Percentiles rank a stretch among this genome's conserved stretches.
Evolutionary conservation across 1,284 basidiomycete species (phyloP).

Genomic region (Thecaphora thlaspeos): DNA sequence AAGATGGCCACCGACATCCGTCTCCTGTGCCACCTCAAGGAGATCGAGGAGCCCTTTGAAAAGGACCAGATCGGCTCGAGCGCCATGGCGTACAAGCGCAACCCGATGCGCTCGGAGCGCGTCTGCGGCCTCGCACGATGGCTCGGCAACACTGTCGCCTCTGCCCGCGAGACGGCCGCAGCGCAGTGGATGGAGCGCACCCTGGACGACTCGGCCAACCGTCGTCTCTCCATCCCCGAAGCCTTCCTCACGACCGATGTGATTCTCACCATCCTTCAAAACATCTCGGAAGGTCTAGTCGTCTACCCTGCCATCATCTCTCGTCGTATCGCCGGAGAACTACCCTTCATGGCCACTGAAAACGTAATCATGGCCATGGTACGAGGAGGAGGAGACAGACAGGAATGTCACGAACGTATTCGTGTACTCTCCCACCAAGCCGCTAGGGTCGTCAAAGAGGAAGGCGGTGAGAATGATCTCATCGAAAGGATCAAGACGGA

Average conservation of each 20-base stretch:
- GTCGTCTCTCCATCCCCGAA: conserved; percentile 91
- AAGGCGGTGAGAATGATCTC: conserved; percentile 92
- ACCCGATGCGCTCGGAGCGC: conserved; percentile 98
- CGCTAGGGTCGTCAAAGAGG: conserved; percentile 87
- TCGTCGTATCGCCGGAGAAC: conserved; percentile 85
- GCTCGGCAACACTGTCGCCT: conserved; percentile 59
- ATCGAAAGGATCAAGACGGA: conserved; percentile 79
- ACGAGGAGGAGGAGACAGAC: conserved; percentile 87
- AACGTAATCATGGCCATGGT: conserved; percentile 99
- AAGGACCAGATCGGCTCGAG: conserved; percentile 89
- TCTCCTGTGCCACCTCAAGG: conserved; percentile 63
- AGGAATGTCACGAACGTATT: conserved; percentile 95
- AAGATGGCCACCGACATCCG: conserved; percentile 96
- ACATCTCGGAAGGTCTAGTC: conserved; percentile 93
- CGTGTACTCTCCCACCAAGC: conserved; percentile 95
- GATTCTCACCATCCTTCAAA: conserved; percentile 89
- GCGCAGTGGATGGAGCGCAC: conserved; percentile 58
- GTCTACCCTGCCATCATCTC: conserved; percentile 96
- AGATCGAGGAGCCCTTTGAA: conserved; percentile 98
- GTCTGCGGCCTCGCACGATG: conserved; percentile 94
- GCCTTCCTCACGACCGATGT: conserved; percentile 97
- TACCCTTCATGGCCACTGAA: conserved; percentile 94
- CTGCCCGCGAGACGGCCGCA: conserved; percentile 60
- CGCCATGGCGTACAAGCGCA: conserved; percentile 99
- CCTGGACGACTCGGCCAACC: conserved; percentile 73